phyloP scores from a whole-genome alignment of 441 rosid genomes.

The Manihot esculenta region DNA sequence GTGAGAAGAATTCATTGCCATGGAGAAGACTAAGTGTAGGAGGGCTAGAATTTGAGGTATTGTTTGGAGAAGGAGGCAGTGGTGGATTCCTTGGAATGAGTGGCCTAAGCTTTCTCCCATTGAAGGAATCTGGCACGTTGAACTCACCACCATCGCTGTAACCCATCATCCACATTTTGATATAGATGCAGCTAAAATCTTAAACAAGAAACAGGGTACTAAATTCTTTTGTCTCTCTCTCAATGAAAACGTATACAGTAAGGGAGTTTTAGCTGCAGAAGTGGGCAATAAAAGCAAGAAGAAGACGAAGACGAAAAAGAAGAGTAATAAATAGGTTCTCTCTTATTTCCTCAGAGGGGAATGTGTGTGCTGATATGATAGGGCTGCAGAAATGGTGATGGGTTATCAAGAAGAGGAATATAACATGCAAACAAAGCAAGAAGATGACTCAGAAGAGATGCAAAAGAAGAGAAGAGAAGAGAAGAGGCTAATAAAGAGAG shows the following conservation, averaged over 20 bases:
- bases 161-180: constrained; percentile 82
- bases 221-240: neutral
- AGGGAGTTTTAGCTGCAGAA: neutral
- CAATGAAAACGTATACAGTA: neutral
- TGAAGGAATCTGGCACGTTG: constrained; percentile 56
- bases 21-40: constrained; percentile 38
- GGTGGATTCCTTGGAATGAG: constrained; percentile 62
- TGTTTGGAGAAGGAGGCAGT: constrained; percentile 35
- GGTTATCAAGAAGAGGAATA: constrained; percentile 28
- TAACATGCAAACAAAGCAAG: constrained; percentile 24
- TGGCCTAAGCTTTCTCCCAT: constrained; percentile 75
- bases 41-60: constrained; percentile 27
- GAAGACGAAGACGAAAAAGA: too few relatives aligned
- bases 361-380: constrained; percentile 7
- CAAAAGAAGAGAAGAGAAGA: neutral
- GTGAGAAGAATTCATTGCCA: constrained; percentile 43
- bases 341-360: constrained; percentile 6
- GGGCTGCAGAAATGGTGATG: constrained; percentile 21
- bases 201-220: neutral
- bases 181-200: neutral
- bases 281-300: constrained; percentile 8
- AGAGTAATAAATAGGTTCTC: too few relatives aligned
- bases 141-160: constrained; percentile 66
- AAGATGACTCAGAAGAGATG: constrained; percentile 17
- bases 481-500: constrained; percentile 3